A percentile compares a stretch with the other conserved stretches of the same genome.
These are phyloP conservation scores for Eucalyptus curtisii DNA, from an alignment of 345 rosid genomes.

Conservation along the genomic window DNA sequence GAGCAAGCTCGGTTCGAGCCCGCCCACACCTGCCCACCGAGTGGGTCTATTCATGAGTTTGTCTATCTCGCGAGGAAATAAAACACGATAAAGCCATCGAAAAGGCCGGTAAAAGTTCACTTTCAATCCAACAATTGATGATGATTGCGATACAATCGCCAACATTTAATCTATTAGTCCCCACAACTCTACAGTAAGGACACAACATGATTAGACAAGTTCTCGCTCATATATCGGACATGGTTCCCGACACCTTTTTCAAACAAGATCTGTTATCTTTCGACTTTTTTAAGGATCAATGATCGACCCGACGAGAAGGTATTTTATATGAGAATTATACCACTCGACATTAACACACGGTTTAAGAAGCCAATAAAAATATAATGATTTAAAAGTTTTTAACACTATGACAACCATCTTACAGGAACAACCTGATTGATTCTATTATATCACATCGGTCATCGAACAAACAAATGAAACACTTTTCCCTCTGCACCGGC, in stretches of 20 bases:
- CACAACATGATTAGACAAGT: no score
- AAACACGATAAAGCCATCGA: accelerated
- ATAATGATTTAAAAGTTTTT: not conserved
- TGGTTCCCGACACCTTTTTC: accelerated
- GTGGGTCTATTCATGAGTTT: not conserved
- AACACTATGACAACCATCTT: not conserved
- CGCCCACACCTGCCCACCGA: not conserved
- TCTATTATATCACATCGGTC: not conserved
- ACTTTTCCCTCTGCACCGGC: not conserved
- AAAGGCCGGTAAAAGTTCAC: not conserved
- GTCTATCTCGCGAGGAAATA: accelerated
- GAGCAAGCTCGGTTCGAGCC: not conserved
- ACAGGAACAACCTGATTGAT: accelerated
- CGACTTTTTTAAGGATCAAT: not conserved
- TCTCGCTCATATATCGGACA: no score
- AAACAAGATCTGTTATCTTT: no score
- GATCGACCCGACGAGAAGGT: accelerated
- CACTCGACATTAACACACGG: accelerated
- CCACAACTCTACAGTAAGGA: not conserved
- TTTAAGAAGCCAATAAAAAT: not conserved
- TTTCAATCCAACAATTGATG: not conserved
- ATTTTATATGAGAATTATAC: not conserved
- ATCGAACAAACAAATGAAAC: not conserved
- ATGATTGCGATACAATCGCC: not conserved
- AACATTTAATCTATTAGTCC: not conserved